These are phyloP conservation scores for Aspergillus indologenus DNA, from an alignment of 495 filamentous ascomycete genomes.

Conservation along the genomic window DNA sequence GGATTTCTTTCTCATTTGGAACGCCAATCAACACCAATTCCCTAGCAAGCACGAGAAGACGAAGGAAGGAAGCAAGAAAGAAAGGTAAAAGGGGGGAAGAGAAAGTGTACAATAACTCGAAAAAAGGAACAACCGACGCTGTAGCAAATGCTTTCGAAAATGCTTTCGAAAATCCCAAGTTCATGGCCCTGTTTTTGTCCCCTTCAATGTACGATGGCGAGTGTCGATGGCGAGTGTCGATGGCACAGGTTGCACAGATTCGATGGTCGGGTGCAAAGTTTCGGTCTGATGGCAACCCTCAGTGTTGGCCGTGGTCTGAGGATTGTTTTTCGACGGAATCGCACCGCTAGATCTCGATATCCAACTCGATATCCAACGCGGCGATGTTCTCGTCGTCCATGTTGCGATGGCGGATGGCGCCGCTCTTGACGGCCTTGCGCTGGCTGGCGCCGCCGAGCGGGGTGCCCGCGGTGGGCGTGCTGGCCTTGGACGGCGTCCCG, in stretches of 20 bases:
- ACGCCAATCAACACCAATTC: slow-evolving; percentile 5
- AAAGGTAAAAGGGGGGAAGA: slow-evolving; percentile 4
- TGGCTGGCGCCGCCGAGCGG: slow-evolving; percentile 51
- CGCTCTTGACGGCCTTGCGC: slow-evolving; percentile 55
- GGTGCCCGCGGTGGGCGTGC: slow-evolving; percentile 29
- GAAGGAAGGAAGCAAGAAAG: background rate
- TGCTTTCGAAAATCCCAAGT: background rate
- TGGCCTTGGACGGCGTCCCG: slow-evolving; percentile 22
- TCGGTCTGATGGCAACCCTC: background rate
- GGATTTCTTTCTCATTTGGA: background rate
- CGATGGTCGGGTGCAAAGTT: too few species aligned
- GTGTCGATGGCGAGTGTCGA: too few species aligned
- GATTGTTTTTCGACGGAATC: too few species aligned
- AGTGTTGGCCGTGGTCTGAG: background rate
- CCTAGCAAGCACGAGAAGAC: slow-evolving; percentile 6
- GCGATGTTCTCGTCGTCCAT: slow-evolving; percentile 85
- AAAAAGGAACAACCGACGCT: background rate
- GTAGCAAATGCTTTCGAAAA: slow-evolving; percentile 5
- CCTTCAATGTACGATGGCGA: background rate
- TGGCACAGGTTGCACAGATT: too few species aligned
- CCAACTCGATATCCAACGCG: slow-evolving; percentile 75
- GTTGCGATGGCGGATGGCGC: slow-evolving; percentile 65
- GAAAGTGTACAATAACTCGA: background rate
- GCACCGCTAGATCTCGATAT: slow-evolving; percentile 63
- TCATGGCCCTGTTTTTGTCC: background rate